phyloP scores from a whole-genome alignment of 441 rosid species.

The Populus hybrid region DNA sequence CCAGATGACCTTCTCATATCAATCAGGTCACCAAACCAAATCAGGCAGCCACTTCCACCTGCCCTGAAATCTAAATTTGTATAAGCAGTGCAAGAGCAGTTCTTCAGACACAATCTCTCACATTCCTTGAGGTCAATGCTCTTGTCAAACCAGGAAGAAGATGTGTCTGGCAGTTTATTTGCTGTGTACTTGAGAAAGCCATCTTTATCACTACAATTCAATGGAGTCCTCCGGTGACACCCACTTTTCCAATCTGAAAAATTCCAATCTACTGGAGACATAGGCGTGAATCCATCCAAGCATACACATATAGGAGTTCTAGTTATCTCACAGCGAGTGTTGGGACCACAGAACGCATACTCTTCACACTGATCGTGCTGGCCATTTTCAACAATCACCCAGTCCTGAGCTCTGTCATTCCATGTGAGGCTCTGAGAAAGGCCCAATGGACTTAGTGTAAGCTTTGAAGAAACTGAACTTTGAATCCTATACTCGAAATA shows the following conservation, averaged over 20 bases:
- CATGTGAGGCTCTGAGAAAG: background rate
- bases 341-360: background rate
- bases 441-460: background rate
- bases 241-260: background rate
- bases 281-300: conserved; percentile 1
- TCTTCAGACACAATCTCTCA: conserved; percentile 31
- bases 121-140: conserved; percentile 44
- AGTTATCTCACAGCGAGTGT: background rate
- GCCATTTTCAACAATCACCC: background rate
- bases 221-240: background rate
- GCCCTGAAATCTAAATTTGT: conserved; percentile 35
- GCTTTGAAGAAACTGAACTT: background rate
- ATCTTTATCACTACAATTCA: background rate
- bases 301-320: background rate
- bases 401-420: background rate
- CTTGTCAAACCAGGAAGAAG: conserved; percentile 7
- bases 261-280: background rate
- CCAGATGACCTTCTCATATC: conserved; percentile 22
- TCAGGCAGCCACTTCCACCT: conserved; percentile 51
- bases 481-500: conserved; percentile 42
- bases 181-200: background rate
- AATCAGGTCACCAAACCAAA: conserved; percentile 43
- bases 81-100: conserved; percentile 60
- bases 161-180: background rate
- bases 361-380: background rate